Evolutionary conservation across 2,329 filamentous ascomycete species (phyloP), one percentile per base, ranked within the genome.

Genomic region (Fusarium goolgardi): DNA sequence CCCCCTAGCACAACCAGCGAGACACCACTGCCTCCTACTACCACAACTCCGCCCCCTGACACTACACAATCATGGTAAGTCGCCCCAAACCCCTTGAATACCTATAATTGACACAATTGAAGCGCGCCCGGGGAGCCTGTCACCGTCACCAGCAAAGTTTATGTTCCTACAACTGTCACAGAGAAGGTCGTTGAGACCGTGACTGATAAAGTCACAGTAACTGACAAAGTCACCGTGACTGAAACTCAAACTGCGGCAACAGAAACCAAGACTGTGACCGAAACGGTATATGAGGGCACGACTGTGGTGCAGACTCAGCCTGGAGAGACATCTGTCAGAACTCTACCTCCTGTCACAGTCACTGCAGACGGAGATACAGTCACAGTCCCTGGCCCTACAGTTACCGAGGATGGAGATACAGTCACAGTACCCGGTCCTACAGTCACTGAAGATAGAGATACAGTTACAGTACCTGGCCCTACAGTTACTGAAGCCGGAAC

Each of bases 11-110:
- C 58, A 34, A 62, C 50, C 7, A 62, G 23, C 10, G 40, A 62
- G 1, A 56, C 37, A n/a, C 27, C 15, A 10, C 32, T 43, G 5
- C 29, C 59, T n/a, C 49, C 49, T 25, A 58, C 47, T 44, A 58
- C 47, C 25, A 45, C 55, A 25, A 58, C 12, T n/a, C 12, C 37
- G 10, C 20, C 57, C 11, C 41, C 57, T 23, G 58, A 16, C 4
- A 62, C 49, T 41, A 63, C 60, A 27, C 47, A 43, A 23, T 41
- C 59, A 50, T 65, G 62, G 62, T 65, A 60, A 55, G 60, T 35
- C 9, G 3, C 4, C 15, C 6, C 34, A 7, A 15, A 12, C 20
- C 10, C 13, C n/a, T 40, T 4, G 21, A 37, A 25, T 32, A 23
- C 25, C 6, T 25, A 25, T 44, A 10, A 20, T 46, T 66, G 47